Evolutionary conservation across 306 rosid genomes (phyloP).

Genomic region (Trichosanthes cucumerina): DNA sequence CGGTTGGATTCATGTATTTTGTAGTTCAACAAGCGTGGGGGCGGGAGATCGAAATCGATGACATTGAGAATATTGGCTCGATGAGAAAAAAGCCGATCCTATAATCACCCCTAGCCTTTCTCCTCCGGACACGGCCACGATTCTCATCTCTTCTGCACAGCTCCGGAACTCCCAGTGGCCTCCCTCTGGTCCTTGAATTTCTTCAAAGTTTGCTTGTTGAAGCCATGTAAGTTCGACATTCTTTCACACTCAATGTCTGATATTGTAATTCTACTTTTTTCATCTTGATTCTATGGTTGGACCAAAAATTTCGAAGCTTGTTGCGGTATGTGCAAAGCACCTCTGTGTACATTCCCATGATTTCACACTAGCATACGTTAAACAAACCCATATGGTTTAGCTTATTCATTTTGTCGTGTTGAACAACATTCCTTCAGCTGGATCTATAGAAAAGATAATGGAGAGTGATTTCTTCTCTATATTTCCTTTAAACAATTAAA

Average conservation of each 20-base stretch:
- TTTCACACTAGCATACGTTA: background rate
- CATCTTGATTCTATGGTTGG: background rate
- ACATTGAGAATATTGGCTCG: too few species aligned
- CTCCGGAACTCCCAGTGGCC: background rate
- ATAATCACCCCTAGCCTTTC: too few species aligned
- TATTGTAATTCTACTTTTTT: background rate
- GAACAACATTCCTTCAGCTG: background rate
- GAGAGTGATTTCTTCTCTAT: too few species aligned
- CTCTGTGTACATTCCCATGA: background rate
- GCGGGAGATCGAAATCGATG: too few species aligned
- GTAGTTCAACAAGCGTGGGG: too few species aligned
- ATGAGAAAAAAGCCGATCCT: too few species aligned
- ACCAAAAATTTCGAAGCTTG: background rate
- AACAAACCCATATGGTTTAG: background rate
- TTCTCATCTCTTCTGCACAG: background rate
- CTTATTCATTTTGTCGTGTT: background rate
- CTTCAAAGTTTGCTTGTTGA: background rate
- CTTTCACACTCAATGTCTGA: background rate
- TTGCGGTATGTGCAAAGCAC: background rate
- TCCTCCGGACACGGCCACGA: background rate
- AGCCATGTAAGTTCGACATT: slow-evolving; percentile 14
- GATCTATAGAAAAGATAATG: too few species aligned
- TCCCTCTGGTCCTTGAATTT: background rate
- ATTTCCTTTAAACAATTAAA: too few species aligned
- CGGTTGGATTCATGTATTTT: too few species aligned